phyloP scores from a whole-genome alignment of 345 rosid genomes.

The Salix arbutifolia region DNA sequence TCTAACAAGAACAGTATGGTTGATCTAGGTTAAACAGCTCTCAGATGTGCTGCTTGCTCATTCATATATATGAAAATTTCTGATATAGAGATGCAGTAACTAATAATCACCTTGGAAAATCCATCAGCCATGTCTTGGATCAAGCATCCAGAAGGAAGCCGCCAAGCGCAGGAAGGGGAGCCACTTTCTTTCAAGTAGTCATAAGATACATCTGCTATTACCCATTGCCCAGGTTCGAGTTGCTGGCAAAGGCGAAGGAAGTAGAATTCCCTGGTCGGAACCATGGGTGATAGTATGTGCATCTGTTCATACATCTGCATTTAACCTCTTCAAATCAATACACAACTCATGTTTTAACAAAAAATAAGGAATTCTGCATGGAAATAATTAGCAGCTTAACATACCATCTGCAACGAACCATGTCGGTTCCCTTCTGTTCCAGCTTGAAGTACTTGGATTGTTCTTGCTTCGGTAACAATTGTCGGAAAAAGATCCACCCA shows the following conservation, averaged over 20 bases:
- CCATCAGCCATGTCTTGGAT: slow-evolving; percentile 54
- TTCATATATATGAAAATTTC: not conserved
- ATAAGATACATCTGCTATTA: slow-evolving; percentile 56
- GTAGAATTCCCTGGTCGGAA: slow-evolving; percentile 57
- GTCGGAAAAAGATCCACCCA: slow-evolving; percentile 66
- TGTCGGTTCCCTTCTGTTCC: slow-evolving; percentile 26
- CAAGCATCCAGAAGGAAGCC: slow-evolving; percentile 82
- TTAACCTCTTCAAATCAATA: not conserved
- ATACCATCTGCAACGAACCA: slow-evolving; percentile 60
- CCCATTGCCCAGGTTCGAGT: slow-evolving; percentile 53
- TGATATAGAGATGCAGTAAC: not conserved
- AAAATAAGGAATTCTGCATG: not conserved
- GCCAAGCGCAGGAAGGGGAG: slow-evolving; percentile 36
- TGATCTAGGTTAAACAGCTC: not conserved
- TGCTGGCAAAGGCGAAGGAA: slow-evolving; percentile 60
- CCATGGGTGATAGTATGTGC: slow-evolving; percentile 72
- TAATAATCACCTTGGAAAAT: slow-evolving; percentile 39
- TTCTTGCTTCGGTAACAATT: slow-evolving; percentile 48
- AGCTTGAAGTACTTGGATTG: slow-evolving; percentile 35
- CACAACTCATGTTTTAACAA: not conserved
- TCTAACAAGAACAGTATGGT: not conserved
- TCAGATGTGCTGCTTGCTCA: not conserved
- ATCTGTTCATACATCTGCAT: slow-evolving; percentile 53
- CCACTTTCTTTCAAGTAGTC: slow-evolving; percentile 16
- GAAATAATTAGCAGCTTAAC: not conserved